Percentiles rank a stretch among this genome's conserved stretches.
These are phyloP conservation scores for Citrus maxima DNA, from an alignment of 345 rosid genomes.

Conservation along the genomic window DNA sequence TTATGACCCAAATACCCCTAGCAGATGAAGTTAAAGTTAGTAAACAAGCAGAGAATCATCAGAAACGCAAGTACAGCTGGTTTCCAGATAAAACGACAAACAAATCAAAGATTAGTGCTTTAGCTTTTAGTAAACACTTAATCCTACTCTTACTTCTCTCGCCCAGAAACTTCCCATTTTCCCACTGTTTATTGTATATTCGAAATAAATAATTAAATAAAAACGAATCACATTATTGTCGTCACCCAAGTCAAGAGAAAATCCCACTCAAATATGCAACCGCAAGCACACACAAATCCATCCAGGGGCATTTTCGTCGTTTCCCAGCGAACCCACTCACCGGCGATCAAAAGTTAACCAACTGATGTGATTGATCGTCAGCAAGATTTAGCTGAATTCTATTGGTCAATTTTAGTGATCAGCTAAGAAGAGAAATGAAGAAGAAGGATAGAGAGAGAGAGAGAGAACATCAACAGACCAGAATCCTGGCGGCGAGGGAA, in stretches of 20 bases:
- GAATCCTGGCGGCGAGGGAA: constrained; percentile 97
- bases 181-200: background rate
- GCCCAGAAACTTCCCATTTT: constrained; percentile 13
- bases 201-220: background rate
- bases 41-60: background rate
- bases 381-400: background rate
- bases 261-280: constrained; percentile 9
- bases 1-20: constrained; percentile 24
- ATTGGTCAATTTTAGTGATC: background rate
- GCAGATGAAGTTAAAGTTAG: background rate
- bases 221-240: background rate
- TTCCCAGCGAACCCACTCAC: constrained; percentile 5
- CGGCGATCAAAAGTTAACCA: constrained; percentile 11
- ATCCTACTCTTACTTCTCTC: background rate
- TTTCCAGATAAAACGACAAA: constrained; percentile 7
- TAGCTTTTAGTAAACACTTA: background rate
- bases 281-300: background rate
- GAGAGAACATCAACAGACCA: constrained; percentile 42
- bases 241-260: constrained; percentile 14
- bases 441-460: background rate
- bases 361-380: constrained; percentile 8
- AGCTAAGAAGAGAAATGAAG: background rate
- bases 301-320: constrained; percentile 24
- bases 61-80: constrained; percentile 15
- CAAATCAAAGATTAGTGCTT: constrained; percentile 11